phyloP scores from a whole-genome alignment of 306 rosid species.

The Quercus glauca region DNA sequence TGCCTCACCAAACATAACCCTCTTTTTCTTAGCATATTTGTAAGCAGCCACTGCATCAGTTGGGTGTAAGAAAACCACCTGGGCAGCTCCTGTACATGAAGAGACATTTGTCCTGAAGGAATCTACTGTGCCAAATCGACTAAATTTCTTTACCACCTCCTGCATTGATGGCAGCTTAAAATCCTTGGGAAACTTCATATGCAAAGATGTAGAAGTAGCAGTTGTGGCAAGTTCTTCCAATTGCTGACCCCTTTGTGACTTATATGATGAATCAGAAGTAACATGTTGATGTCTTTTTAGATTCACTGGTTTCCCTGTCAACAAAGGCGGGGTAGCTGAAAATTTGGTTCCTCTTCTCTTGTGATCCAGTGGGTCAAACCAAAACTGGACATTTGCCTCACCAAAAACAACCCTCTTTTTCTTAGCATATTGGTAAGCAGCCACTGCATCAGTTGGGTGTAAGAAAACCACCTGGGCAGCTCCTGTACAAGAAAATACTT shows the following conservation, averaged over 20 bases:
- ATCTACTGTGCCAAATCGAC: slow-evolving; percentile 40
- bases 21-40: slow-evolving; percentile 31
- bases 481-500: slow-evolving; percentile 5
- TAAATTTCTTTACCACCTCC: slow-evolving; percentile 33
- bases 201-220: slow-evolving; percentile 12
- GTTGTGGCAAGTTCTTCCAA: slow-evolving; percentile 9
- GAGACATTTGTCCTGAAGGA: slow-evolving; percentile 23
- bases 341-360: slow-evolving; percentile 15
- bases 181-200: slow-evolving; percentile 39
- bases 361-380: slow-evolving; percentile 30
- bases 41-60: slow-evolving; percentile 37
- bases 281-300: slow-evolving; percentile 30
- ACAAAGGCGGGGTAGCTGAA: slow-evolving; percentile 9
- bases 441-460: slow-evolving; percentile 26
- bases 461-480: slow-evolving; percentile 35
- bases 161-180: slow-evolving; percentile 33
- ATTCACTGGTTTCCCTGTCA: slow-evolving; percentile 15
- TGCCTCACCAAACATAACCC: slow-evolving; percentile 21
- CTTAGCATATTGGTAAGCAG: slow-evolving; percentile 37
- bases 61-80: slow-evolving; percentile 27
- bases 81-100: slow-evolving; percentile 22
- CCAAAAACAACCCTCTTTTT: slow-evolving; percentile 26
- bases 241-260: slow-evolving; percentile 14
- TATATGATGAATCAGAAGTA: slow-evolving; percentile 19
- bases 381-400: slow-evolving; percentile 27